Evolutionary conservation across 2,329 filamentous ascomycete species (phyloP), one percentile per base, ranked within the genome.

Genomic region (Diaporthe vaccinii): DNA sequence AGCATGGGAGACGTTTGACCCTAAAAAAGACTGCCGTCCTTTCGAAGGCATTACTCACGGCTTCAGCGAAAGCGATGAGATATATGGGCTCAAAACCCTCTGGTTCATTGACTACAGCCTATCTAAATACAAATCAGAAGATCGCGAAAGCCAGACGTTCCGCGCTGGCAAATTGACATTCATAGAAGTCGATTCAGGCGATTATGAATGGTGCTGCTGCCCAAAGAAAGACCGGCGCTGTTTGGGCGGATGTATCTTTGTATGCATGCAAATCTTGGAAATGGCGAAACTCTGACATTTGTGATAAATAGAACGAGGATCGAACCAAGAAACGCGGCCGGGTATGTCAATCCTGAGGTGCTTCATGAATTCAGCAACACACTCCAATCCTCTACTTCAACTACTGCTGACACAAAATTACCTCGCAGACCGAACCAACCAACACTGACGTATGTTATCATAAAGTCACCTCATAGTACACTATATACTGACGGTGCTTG

Each of bases 161-260:
- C 28, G 41, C 20, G 61, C 61, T 36, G 41, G 61, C 28, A 67
- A 17, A 49, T 49, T 49, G 20, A 67, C 61, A 6, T 67, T 67
- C 28, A 67, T 67, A 3, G 44, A 67, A 25, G 41, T 67, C 20
- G 2, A 34, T n/a, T 15, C 17, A 10, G n/a, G 0, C 1, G 41
- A 67, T n/a, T 2, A 1, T 2, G 61, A 67, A 49, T 67, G 41
- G 61, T 67, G 41, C 44, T 36, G 25, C 44, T 67, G 61, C 61
- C 10, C 61, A 2, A 36, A 34, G 28, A 6, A 51, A 67, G 20
- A 4, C 41, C 14, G 17, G 17, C 57, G 25, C 25, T 25, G 28
- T 20, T 25, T 36, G 28, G 20, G 25, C 17, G 1, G 1, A 5
- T 67, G 61, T 25, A 53, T n/a, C n/a, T 53, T 34, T 0, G 34